Evolutionary conservation across 495 filamentous ascomycete genomes (phyloP), one percentile per base, ranked within the genome.

Genomic region (Penicillium canariense): DNA sequence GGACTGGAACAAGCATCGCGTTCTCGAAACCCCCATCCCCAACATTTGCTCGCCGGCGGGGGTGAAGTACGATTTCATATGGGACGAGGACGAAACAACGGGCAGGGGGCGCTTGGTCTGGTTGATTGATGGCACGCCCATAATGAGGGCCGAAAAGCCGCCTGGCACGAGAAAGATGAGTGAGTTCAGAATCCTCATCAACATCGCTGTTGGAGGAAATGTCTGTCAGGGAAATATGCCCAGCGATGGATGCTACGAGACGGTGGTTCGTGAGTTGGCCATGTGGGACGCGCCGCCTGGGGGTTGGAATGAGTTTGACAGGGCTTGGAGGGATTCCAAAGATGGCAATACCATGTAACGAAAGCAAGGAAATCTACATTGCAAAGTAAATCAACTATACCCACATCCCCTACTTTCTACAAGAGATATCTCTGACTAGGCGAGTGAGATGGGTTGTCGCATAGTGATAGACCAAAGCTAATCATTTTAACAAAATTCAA

Each of bases 1-100:
- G 50, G 60, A 66, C 55, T 66, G 63, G 63, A 46, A 66, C 47
- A 67, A 67, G 61, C 63, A 67, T 61, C 61, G 61, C 22, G 63
- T 64, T 39, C 61, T 67, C 9, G 63, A 64, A 52, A 64, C 63
- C 32, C 58, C 61, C 23, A 64, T 64, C 42, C 63, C 61, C 22
- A 59, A 61, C 15, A 61, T 67, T 52, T 61, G 40, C 52, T 61
- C 63, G 47, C 58, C 58, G 49, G 35, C 11, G 43, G 61, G 61
- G 4, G 63, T 67, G 49, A 58, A 28, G 36, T 67, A 67, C 36
- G 61, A 67, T 57, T 64, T 67, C 20, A 61, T 67, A 38, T 67
- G 63, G 63, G 61, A 67, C 9, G 61, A 67, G 47, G 63, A 64
- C 34, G 63, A 64, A 55, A 36, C 50, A 39, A 59, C 63, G 26